Conservation (phyloP, 1,139 yeast species). For the Casaregolazyma suthepensis region DNA sequence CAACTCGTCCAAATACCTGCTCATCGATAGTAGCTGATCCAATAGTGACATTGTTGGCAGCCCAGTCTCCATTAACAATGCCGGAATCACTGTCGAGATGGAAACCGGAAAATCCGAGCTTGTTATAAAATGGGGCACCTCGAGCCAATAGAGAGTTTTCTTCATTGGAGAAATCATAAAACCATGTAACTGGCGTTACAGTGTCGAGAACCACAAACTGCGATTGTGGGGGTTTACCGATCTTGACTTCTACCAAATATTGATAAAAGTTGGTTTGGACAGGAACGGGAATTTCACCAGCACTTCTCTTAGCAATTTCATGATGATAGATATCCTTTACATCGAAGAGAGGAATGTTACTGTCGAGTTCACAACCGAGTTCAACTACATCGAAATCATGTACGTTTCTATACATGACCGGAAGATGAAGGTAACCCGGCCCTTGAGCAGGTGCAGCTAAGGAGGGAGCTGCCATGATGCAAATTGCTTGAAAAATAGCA, state of each 20-base stretch:
- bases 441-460: too few relatives aligned
- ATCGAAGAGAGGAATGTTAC: neutral
- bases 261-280: neutral
- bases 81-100: slow-evolving; percentile 25
- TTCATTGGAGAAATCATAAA: slow-evolving; percentile 21
- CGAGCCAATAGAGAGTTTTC: too few relatives aligned
- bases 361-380: neutral
- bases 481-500: neutral
- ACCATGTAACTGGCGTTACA: slow-evolving; percentile 44
- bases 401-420: neutral
- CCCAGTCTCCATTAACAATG: slow-evolving; percentile 42
- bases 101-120: slow-evolving; percentile 12
- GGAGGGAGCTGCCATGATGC: neutral
- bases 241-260: slow-evolving; percentile 37
- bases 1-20: slow-evolving; percentile 45
- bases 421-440: too few relatives aligned
- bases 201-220: slow-evolving; percentile 40
- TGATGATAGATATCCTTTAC: neutral
- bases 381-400: neutral
- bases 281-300: neutral
- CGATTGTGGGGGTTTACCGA: slow-evolving; percentile 38
- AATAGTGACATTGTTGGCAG: slow-evolving; percentile 38
- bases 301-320: neutral
- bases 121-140: too few relatives aligned
- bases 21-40: slow-evolving; percentile 35